Conservation (phyloP, 352 stramenopile species). For the Globisporangium paddicum region DNA sequence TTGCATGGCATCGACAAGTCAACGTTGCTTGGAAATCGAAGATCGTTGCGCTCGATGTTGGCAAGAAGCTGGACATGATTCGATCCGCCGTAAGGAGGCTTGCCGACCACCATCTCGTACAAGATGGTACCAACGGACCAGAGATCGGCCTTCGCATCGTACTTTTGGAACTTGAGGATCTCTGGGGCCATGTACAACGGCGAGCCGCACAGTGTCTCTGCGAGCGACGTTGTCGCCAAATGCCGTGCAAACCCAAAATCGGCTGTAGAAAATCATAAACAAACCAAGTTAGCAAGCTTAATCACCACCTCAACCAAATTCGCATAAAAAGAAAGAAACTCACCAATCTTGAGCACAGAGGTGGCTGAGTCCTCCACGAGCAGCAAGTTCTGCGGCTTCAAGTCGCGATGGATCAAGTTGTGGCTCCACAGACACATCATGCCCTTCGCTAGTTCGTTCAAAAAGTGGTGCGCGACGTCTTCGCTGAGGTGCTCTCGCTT, state of each 20-base stretch:
- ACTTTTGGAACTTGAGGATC: slow-evolving; percentile 94
- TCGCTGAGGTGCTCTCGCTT: slow-evolving; percentile 19
- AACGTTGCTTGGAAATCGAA: slow-evolving; percentile 83
- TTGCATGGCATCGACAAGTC: slow-evolving; percentile 80
- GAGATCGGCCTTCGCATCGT: slow-evolving; percentile 96
- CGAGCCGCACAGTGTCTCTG: slow-evolving; percentile 94
- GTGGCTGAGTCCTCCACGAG: slow-evolving; percentile 64
- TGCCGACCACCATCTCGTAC: slow-evolving; percentile 94
- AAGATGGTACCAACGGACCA: slow-evolving; percentile 95
- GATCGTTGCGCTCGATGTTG: slow-evolving; percentile 91
- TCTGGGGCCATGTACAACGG: slow-evolving; percentile 98
- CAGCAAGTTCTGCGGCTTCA: slow-evolving; percentile 97
- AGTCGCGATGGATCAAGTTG: slow-evolving; percentile 86
- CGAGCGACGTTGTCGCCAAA: slow-evolving; percentile 88
- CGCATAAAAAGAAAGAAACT: slow-evolving; percentile 12
- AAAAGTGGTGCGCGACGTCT: slow-evolving; percentile 51
- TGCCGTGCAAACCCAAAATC: slow-evolving; percentile 97
- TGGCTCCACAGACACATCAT: slow-evolving; percentile 71
- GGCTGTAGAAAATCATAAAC: slow-evolving; percentile 29
- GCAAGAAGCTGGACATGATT: slow-evolving; percentile 94
- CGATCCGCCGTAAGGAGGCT: slow-evolving; percentile 91
- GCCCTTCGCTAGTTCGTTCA: slow-evolving; percentile 57
- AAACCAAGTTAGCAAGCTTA: slow-evolving; percentile 5
- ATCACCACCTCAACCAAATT: slow-evolving; percentile 6
- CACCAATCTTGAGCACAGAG: slow-evolving; percentile 61